phyloP scores from a whole-genome alignment of 2,329 filamentous ascomycete species.

The Myriosclerotinia curreyana region DNA sequence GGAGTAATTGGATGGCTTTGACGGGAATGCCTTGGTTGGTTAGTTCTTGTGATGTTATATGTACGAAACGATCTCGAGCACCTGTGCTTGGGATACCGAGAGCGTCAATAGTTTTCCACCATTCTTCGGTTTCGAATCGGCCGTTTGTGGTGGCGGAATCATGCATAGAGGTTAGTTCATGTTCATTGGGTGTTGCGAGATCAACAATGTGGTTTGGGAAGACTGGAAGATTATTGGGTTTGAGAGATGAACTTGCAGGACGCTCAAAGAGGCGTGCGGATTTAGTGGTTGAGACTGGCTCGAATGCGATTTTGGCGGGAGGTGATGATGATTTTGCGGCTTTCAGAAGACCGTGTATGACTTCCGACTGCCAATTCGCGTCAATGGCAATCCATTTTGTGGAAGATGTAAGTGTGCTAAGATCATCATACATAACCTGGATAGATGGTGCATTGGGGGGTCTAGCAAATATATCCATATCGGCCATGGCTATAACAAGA shows the following conservation, averaged over 20 bases:
- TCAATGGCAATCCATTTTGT: conserved; percentile 77
- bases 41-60: conserved; percentile 62
- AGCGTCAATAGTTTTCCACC: conserved; percentile 78
- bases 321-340: conserved; percentile 38
- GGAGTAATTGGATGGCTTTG: conserved; percentile 78
- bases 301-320: conserved; percentile 68
- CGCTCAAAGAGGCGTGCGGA: conserved; percentile 60
- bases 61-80: conserved; percentile 68
- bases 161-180: conserved; percentile 81
- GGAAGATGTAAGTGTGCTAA: conserved; percentile 10
- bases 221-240: conserved; percentile 50
- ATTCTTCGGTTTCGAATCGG: conserved; percentile 66
- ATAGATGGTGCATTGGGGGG: conserved; percentile 45
- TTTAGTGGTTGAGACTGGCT: conserved; percentile 85
- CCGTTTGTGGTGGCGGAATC: conserved; percentile 61
- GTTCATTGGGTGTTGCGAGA: conserved; percentile 76
- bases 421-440: not conserved
- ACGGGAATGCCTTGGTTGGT: conserved; percentile 81
- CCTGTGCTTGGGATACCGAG: conserved; percentile 69
- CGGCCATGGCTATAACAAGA: conserved; percentile 89
- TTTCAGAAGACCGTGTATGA: conserved; percentile 64
- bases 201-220: conserved; percentile 65
- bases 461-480: conserved; percentile 64
- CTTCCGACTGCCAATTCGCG: conserved; percentile 72
- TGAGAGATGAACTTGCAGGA: conserved; percentile 49